Percentiles rank a stretch among this genome's conserved stretches.
These are phyloP conservation scores for Chaetomium sp. DNA, from an alignment of 2,329 filamentous ascomycete species.

Conservation along the genomic window DNA sequence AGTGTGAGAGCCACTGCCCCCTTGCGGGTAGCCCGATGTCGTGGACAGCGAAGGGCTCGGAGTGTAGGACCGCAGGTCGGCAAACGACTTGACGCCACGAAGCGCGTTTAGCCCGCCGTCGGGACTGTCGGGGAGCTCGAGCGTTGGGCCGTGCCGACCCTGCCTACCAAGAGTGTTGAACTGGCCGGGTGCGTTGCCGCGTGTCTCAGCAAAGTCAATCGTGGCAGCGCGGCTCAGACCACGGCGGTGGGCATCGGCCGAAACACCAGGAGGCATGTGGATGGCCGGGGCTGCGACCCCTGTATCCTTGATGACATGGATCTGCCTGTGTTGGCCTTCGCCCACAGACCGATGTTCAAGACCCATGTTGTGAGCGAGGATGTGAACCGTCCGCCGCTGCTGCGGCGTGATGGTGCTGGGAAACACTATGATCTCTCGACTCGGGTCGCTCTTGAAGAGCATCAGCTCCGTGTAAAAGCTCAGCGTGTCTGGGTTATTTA, in stretches of 20 bases:
- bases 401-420: slow-evolving; percentile 71
- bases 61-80: slow-evolving; percentile 89
- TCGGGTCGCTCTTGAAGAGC: slow-evolving; percentile 68
- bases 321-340: slow-evolving; percentile 77
- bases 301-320: slow-evolving; percentile 74
- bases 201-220: slow-evolving; percentile 82
- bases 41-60: slow-evolving; percentile 80
- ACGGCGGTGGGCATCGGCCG: slow-evolving; percentile 71
- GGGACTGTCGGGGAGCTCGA: slow-evolving; percentile 80
- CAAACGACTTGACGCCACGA: slow-evolving; percentile 91
- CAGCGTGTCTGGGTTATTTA: slow-evolving; percentile 85
- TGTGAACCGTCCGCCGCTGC: slow-evolving; percentile 86
- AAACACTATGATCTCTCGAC: slow-evolving; percentile 76
- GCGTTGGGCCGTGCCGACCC: slow-evolving; percentile 55
- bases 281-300: slow-evolving; percentile 43
- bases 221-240: slow-evolving; percentile 91
- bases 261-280: slow-evolving; percentile 57
- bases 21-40: slow-evolving; percentile 65
- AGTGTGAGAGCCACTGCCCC: slow-evolving; percentile 24
- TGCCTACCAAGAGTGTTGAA: slow-evolving; percentile 75
- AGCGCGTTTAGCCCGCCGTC: slow-evolving; percentile 70
- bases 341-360: slow-evolving; percentile 87
- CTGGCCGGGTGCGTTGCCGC: slow-evolving; percentile 53
- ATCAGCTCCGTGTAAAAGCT: slow-evolving; percentile 86
- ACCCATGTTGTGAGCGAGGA: slow-evolving; percentile 89